Evolutionary conservation across 1,139 yeast genomes (phyloP).

Genomic region (Sugiyamaella sp.): DNA sequence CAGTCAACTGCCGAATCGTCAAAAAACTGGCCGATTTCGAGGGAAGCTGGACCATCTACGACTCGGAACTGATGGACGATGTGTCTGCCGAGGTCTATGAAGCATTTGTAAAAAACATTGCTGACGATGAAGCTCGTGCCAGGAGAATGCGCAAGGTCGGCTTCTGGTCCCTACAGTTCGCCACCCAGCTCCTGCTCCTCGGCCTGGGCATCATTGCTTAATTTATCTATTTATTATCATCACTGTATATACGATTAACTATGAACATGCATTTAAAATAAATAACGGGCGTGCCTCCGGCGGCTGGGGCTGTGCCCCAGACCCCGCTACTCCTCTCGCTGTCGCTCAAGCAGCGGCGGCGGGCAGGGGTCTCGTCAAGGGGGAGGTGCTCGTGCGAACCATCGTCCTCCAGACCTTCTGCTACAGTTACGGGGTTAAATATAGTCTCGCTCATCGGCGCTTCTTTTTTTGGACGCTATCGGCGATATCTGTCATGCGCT

Average conservation of each 20-base stretch:
- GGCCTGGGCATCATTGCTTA: conserved; percentile 68
- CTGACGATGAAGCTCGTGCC: conserved; percentile 78
- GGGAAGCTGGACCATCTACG: conserved; percentile 96
- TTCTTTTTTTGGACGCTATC: no score
- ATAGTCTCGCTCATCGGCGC: no score
- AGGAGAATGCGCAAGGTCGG: conserved; percentile 81
- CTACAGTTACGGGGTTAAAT: no score
- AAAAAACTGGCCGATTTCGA: conserved; percentile 81
- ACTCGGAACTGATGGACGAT: conserved; percentile 88
- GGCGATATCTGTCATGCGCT: not conserved
- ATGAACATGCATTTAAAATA: conserved; percentile 16
- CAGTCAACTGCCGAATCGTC: conserved; percentile 81
- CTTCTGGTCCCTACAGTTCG: conserved; percentile 87
- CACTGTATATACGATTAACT: conserved; percentile 11
- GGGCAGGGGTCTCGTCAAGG: no score
- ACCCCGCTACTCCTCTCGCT: no score
- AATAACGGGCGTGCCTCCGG: not conserved
- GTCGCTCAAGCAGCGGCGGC: no score
- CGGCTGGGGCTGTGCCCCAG: no score
- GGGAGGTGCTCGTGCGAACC: no score
- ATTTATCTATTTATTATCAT: conserved; percentile 8
- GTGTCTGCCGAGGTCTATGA: conserved; percentile 87
- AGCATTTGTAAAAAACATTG: conserved; percentile 84
- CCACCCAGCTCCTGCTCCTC: conserved; percentile 78
- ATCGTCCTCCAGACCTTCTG: no score